phyloP scores from a whole-genome alignment of 2,329 filamentous ascomycete genomes.

The Hymenoscyphus scutula region DNA sequence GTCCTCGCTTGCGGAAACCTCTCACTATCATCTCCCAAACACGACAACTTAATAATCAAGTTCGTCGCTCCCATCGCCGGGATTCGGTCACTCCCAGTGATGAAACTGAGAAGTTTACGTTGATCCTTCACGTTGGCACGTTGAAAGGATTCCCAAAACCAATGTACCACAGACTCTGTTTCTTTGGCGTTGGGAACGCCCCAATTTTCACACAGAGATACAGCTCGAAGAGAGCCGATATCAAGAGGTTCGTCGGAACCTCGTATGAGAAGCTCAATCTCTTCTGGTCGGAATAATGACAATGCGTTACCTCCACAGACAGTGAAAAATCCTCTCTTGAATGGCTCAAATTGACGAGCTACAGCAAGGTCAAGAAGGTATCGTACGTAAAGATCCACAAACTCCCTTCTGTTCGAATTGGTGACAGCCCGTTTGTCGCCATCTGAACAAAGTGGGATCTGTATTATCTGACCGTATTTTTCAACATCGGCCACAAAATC shows the following conservation, averaged over 20 bases:
- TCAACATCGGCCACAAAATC: conserved; percentile 79
- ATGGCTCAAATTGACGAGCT: conserved; percentile 82
- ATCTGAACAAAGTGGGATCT: conserved; percentile 69
- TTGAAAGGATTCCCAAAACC: conserved; percentile 87
- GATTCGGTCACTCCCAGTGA: conserved; percentile 87
- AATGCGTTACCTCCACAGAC: conserved; percentile 87
- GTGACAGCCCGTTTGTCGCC: conserved; percentile 76
- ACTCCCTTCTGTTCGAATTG: conserved; percentile 80
- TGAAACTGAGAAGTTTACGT: conserved; percentile 76
- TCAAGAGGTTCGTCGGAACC: conserved; percentile 84
- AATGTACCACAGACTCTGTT: conserved; percentile 65
- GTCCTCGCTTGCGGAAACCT: conserved; percentile 84
- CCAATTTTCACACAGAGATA: conserved; percentile 84
- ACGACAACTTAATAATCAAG: conserved; percentile 72
- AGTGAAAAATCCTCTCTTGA: conserved; percentile 90
- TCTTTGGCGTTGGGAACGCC: conserved; percentile 52
- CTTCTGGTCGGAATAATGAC: conserved; percentile 82
- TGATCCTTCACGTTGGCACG: conserved; percentile 65
- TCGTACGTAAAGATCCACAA: conserved; percentile 79
- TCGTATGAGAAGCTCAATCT: conserved; percentile 83
- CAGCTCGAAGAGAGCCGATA: conserved; percentile 69
- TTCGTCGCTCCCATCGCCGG: conserved; percentile 83
- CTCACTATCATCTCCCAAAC: conserved; percentile 69
- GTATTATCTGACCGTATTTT: conserved; percentile 66
- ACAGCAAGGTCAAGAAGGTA: conserved; percentile 78